These are phyloP conservation scores for Rhexocercosporidium sp. DNA, from an alignment of 2,329 filamentous ascomycete species.

Conservation along the genomic window DNA sequence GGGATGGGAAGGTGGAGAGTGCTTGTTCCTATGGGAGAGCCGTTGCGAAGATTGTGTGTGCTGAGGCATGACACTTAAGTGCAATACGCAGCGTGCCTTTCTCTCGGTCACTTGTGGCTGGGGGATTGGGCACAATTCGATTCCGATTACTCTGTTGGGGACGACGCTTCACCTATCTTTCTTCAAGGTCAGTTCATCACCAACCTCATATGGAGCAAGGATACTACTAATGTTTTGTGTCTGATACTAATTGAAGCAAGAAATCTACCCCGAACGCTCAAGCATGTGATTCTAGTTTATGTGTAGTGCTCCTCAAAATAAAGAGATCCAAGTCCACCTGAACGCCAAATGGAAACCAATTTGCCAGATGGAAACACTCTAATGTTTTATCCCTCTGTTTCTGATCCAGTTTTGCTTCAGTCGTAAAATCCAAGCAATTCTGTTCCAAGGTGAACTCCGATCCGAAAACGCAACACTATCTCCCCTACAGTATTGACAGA, in stretches of 20 bases:
- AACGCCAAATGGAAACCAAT: too few species aligned
- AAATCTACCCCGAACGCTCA: too few species aligned
- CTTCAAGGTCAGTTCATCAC: conserved; percentile 34
- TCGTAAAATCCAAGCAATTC: too few species aligned
- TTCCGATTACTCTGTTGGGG: conserved; percentile 47
- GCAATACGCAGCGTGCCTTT: conserved; percentile 86
- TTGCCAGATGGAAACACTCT: too few species aligned
- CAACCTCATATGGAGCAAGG: conserved; percentile 31
- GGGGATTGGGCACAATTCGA: conserved; percentile 44
- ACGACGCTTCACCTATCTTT: conserved; percentile 42
- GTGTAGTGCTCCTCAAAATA: too few species aligned
- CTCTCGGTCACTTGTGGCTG: conserved; percentile 29
- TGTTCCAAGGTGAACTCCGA: too few species aligned
- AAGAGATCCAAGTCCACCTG: too few species aligned
- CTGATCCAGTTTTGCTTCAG: too few species aligned
- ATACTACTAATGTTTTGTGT: conserved; percentile 41
- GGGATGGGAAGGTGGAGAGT: conserved; percentile 43
- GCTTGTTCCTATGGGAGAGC: conserved; percentile 79
- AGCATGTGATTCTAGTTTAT: too few species aligned
- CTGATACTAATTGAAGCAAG: conserved; percentile 2
- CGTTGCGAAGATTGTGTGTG: conserved; percentile 92
- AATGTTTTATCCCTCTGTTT: too few species aligned
- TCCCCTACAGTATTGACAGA: too few species aligned
- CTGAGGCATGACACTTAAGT: conserved; percentile 77
- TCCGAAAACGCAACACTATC: too few species aligned